Evolutionary conservation across 2,329 filamentous ascomycete genomes (phyloP).

Genomic region (Penicillium hesseltinei): DNA sequence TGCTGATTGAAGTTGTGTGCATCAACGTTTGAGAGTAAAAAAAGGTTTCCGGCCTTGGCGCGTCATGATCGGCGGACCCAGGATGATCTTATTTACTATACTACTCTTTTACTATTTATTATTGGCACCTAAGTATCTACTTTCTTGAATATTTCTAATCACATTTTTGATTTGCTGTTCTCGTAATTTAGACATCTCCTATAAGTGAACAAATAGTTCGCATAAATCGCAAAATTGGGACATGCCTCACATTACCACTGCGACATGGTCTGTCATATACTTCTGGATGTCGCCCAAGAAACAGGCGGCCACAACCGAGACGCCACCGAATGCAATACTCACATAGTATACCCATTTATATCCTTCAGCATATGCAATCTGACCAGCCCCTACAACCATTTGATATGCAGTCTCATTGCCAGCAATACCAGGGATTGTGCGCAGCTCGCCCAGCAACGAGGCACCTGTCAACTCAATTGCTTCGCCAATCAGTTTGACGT

Average conservation of each 20-base stretch:
- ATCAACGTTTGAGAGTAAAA: slow-evolving; percentile 10
- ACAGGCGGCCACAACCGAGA: slow-evolving; percentile 57
- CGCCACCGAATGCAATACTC: slow-evolving; percentile 60
- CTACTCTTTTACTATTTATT: background rate
- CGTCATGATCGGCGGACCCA: slow-evolving; percentile 24
- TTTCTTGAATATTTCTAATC: background rate
- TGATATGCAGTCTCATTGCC: slow-evolving; percentile 52
- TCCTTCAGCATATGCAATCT: slow-evolving; percentile 56
- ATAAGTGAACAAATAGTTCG: background rate
- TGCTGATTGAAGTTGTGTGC: slow-evolving; percentile 15
- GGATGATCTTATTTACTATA: background rate
- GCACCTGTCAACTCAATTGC: slow-evolving; percentile 55
- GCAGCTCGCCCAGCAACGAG: slow-evolving; percentile 51
- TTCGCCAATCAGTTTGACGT: slow-evolving; percentile 46
- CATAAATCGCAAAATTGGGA: background rate
- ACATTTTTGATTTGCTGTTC: background rate
- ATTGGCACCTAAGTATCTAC: background rate
- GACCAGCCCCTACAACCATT: slow-evolving; percentile 55
- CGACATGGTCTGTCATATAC: slow-evolving; percentile 60
- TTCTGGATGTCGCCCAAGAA: slow-evolving; percentile 59
- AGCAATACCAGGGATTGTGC: slow-evolving; percentile 52
- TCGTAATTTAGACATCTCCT: background rate
- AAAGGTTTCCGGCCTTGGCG: slow-evolving; percentile 26
- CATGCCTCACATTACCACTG: slow-evolving; percentile 46
- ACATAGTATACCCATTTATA: slow-evolving; percentile 63